Base-by-base conservation (phyloP, 192 early-diverging fungal species). In the Entrophospora sp. region DNA sequence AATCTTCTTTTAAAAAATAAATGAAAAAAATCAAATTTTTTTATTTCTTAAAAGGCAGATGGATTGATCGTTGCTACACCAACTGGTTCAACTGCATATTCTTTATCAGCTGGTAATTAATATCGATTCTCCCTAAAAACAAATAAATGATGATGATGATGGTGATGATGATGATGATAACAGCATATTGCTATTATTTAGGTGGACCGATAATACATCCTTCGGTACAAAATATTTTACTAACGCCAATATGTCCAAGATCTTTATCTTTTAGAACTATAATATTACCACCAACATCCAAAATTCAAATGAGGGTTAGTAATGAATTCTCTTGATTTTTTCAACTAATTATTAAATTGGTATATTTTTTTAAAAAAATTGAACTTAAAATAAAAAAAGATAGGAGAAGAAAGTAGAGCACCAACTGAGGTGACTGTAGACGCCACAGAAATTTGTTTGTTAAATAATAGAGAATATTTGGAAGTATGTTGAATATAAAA, bases 41-140 rank as follows among this genome's bases (percentile, higher is more conserved):
- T 75, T 16, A 28, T 4, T 18, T 32, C 12, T 32, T 8, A 16
- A 6, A 28, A 61, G 59, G 75, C 74, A 0, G 67, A 77, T 75
- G 75, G 85, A 6, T 71, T 88, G 30, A 92, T 96, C 45, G 84
- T 94, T 10, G 83, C 85, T 7, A 91, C 94, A 5, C 92, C 94
- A 2, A 96, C 94, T 3, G 94, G 94, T 8, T 93, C 91, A 18
- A 96, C 94, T 0, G 94, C 94, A 0, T 96, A 96, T 69, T 88
- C 87, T 2, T 77, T 96, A 18, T 92, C 90, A 16, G 90, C 92
- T 24, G 80, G 73, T 53, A 43, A 52, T 45, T 63, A 28, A 42
- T 22, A 28, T 48, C 31, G 45, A 27, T 44, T 53, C 28, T 53
- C 36, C 34, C 40, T 20, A 34, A 25, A 37, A 25, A 38, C n/a